A percentile compares a stretch with the other conserved stretches of the same genome.
phyloP scores from a whole-genome alignment of 371 early-diverging fungal species.

The Caulochytrium protostelioides region DNA sequence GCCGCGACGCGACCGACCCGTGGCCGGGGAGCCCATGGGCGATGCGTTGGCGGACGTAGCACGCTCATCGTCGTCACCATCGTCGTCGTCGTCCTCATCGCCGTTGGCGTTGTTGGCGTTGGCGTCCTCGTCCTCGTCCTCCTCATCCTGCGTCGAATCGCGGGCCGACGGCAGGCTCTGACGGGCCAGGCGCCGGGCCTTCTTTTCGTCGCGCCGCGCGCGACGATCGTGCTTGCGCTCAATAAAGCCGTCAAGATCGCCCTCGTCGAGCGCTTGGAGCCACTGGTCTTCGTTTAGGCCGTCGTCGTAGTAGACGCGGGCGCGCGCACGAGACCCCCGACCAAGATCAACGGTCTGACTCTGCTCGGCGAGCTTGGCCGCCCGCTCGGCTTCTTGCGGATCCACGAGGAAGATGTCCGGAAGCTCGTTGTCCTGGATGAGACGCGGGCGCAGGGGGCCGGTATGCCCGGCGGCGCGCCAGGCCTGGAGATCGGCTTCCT shows the following conservation, averaged over 20 bases:
- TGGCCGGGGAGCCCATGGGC: no score
- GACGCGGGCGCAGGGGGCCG: conserved; percentile 37
- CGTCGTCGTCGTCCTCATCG: background rate
- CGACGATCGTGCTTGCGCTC: conserved; percentile 5
- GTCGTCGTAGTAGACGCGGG: conserved; percentile 74
- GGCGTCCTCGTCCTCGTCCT: background rate
- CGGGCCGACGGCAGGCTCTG: no score
- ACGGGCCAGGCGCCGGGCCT: background rate
- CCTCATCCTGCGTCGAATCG: no score
- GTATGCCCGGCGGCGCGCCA: conserved; percentile 21
- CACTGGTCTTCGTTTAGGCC: conserved; percentile 86
- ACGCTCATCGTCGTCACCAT: no score
- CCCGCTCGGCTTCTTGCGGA: no score
- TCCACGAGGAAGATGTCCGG: conserved; percentile 59
- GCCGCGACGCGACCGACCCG: no score
- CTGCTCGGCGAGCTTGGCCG: background rate
- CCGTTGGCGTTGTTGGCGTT: background rate
- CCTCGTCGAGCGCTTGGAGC: conserved; percentile 40
- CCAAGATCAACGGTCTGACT: conserved; percentile 26
- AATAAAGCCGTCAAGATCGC: conserved; percentile 18
- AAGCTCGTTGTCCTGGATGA: conserved; percentile 66
- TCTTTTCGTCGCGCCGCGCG: background rate
- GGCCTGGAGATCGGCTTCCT: conserved; percentile 13
- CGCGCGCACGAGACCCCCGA: conserved; percentile 39
- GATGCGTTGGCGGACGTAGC: no score